Evolutionary conservation across 2,329 filamentous ascomycete species (phyloP), one percentile per base, ranked within the genome.

Genomic region (Plenodomus biglobosus): DNA sequence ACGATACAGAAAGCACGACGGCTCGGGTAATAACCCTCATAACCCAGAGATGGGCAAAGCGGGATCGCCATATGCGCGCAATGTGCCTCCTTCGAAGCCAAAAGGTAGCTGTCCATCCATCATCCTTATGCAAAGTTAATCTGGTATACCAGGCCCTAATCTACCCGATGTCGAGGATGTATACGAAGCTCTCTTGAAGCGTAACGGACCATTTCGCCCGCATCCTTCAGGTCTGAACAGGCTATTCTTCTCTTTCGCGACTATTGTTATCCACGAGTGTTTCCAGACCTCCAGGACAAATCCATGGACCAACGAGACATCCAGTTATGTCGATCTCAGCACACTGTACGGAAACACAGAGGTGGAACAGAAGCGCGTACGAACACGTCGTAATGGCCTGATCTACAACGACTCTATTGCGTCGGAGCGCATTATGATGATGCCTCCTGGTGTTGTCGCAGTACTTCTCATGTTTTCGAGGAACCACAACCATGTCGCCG

Each of bases 401-500:
- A 75, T 89, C 43, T 86, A 87, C 65, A 80, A 84, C 0, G 86
- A 89, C 60, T 85, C 81, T 44, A 88, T 88, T 62, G 78, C 82
- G 1, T 83, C 87, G 55, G 80, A 81, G 55, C 78, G 86, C 11
- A 73, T 87, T 2, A 74, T 88, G 16, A 80, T 81, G 1, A 85
- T 87, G 51, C 86, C 86, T 2, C 81, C 85, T 0, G 86, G 85
- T n/a, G 83, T 86, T 20, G 81, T 82, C 44, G 79, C 82, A 18
- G 73, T 88, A 52, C 70, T 89, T 21, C 80, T 88, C 50, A 80
- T 87, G 70, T 88, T 86, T 74, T 80, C 78, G 44, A 70, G 76
- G 11, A 94, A 94, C 72, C 92, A 96, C 73, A 96, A 96, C 71
- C 81, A 92, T 57, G 82, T 92, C 0, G 90, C 87, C 1, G 81